phyloP scores from a whole-genome alignment of 768 basidiomycete species.

The Punctularia strigosozonata region DNA sequence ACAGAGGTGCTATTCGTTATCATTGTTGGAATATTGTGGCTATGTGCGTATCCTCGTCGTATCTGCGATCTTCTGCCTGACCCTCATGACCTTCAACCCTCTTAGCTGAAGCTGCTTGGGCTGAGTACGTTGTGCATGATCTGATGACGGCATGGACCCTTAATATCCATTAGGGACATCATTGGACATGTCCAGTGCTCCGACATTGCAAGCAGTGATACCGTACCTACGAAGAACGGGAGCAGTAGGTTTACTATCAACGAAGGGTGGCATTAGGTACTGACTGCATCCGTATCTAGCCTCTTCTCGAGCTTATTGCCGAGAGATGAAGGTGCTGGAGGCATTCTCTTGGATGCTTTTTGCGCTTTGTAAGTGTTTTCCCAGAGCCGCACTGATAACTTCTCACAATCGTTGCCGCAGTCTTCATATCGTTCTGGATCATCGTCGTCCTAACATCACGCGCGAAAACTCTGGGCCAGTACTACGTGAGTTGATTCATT shows the following conservation, averaged over 20 bases:
- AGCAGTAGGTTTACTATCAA: slow-evolving; percentile 28
- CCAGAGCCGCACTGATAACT: neutral
- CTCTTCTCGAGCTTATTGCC: slow-evolving; percentile 46
- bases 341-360: slow-evolving; percentile 74
- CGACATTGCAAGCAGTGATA: slow-evolving; percentile 27
- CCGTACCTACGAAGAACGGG: slow-evolving; percentile 38
- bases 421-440: slow-evolving; percentile 38
- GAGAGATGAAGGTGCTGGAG: slow-evolving; percentile 70
- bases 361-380: slow-evolving; percentile 24
- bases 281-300: slow-evolving; percentile 30
- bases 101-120: slow-evolving; percentile 72
- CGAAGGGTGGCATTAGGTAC: slow-evolving; percentile 5
- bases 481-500: no score
- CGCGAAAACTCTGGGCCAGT: slow-evolving; percentile 42
- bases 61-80: neutral
- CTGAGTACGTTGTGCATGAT: slow-evolving; percentile 35
- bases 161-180: slow-evolving; percentile 39
- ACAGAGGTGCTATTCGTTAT: slow-evolving; percentile 46
- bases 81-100: slow-evolving; percentile 3
- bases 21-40: slow-evolving; percentile 52
- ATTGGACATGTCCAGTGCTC: slow-evolving; percentile 57
- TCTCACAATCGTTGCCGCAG: slow-evolving; percentile 13
- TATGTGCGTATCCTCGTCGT: slow-evolving; percentile 33
- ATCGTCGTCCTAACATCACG: slow-evolving; percentile 43
- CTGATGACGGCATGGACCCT: neutral